Conservation (phyloP, 1,284 basidiomycete genomes). For the Tylopilus sp. region DNA sequence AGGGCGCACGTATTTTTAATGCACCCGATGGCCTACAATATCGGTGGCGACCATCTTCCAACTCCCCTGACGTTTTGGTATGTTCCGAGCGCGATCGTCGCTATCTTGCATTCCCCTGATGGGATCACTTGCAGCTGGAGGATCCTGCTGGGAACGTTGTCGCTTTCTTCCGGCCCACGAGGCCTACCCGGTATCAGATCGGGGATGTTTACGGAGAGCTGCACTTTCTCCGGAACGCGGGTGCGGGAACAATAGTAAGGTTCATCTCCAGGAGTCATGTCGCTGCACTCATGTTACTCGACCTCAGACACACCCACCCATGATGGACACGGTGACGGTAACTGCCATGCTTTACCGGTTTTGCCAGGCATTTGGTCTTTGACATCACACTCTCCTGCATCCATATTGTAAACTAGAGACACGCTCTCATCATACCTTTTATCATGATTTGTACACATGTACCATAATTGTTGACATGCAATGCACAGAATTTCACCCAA, state of each 20-base stretch:
- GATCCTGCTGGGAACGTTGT: slow-evolving; percentile 67
- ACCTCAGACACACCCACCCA: slow-evolving; percentile 73
- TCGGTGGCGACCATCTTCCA: slow-evolving; percentile 67
- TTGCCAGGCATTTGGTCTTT: slow-evolving; percentile 66
- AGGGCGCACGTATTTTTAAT: slow-evolving; percentile 70
- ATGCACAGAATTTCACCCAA: slow-evolving; percentile 27
- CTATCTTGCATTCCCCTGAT: slow-evolving; percentile 18
- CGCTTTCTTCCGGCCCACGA: slow-evolving; percentile 73
- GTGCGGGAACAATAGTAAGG: slow-evolving; percentile 73
- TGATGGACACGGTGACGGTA: slow-evolving; percentile 82
- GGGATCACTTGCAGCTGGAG: slow-evolving; percentile 51
- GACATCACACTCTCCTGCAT: slow-evolving; percentile 34
- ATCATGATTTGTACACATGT: slow-evolving; percentile 34
- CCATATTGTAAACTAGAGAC: slow-evolving; percentile 37
- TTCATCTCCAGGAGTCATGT: slow-evolving; percentile 13
- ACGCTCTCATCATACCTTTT: slow-evolving; percentile 34
- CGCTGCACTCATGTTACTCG: slow-evolving; percentile 26
- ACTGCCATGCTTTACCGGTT: slow-evolving; percentile 82
- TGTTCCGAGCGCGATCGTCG: slow-evolving; percentile 34
- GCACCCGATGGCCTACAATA: slow-evolving; percentile 79
- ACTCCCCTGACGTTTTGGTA: slow-evolving; percentile 61
- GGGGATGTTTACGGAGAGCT: slow-evolving; percentile 82
- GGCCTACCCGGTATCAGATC: slow-evolving; percentile 73
- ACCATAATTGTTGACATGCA: slow-evolving; percentile 34
- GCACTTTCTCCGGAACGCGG: slow-evolving; percentile 73